Base-by-base conservation (phyloP, 176 grass and related monocot species). In the Avena eriantha region DNA sequence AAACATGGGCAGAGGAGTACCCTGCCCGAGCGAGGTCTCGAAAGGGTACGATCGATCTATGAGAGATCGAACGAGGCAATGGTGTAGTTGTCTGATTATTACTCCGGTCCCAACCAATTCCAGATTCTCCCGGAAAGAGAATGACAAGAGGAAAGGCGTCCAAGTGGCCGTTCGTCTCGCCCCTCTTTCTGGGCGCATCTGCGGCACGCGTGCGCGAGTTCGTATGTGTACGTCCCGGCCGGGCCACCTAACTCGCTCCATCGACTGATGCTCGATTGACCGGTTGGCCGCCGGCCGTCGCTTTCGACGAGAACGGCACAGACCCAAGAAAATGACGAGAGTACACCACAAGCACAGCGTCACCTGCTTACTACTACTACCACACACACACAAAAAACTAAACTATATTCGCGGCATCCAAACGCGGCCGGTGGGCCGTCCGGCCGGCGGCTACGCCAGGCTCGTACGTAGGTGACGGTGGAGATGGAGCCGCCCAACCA, bases 261-360 rank as follows among this genome's bases (percentile, higher is more conserved):
- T 69, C 55, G 24, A 26, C 78, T 12, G n/a, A 23, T 43, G 41
- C 9, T 24, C 58, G 22, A 61, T 61, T 61, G n/a, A 9, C 58
- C 58, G 22, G 24, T 61, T 61, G n/a, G 22, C 58, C 23, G 73
- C 47, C 73, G 47, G 73, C 47, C 73, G 47, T 53, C 79, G 29
- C 89, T 90, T 90, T 87, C 89, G 89, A 81, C 84, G 21, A 56
- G 41, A 89, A 64, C 58, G 78, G 87, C 79, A 70, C 36, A 36
- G 34, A 8, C 31, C 67, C 63, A 57, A 17, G 26, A 6, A 73
- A 39, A 46, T 24, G 70, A 23, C 70, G 70, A 7, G 59, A 10
- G 59, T 2, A 22, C 21, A 59, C 41, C 41, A 15, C 69, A 1
- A 31, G 0, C 15, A 34, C 14, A 0, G 5, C n/a, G 41, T 73